Conservation (phyloP, 2,329 filamentous ascomycete genomes). For the Metarhizium album region DNA sequence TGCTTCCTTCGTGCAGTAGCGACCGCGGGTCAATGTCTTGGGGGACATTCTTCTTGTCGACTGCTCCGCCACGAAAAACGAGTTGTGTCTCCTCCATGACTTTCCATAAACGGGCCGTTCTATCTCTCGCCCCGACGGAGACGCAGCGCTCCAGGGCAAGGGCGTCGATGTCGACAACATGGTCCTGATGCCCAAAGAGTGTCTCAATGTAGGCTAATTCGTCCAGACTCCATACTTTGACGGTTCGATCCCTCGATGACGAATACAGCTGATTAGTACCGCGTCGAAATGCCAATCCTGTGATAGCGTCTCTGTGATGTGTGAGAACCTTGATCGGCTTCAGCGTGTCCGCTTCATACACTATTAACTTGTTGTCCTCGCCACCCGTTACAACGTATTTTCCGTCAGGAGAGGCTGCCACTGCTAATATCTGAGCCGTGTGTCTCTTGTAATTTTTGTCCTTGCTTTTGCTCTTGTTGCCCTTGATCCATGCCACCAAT, state of each 20-base stretch:
- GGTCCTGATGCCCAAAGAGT: conserved; percentile 89
- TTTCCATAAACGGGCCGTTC: conserved; percentile 90
- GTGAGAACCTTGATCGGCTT: conserved; percentile 72
- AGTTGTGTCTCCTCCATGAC: conserved; percentile 91
- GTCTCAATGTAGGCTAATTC: conserved; percentile 93
- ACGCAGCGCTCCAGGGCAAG: conserved; percentile 81
- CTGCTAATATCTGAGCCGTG: conserved; percentile 65
- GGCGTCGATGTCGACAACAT: conserved; percentile 74
- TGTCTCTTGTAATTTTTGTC: conserved; percentile 67
- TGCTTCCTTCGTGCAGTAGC: conserved; percentile 65
- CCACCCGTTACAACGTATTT: conserved; percentile 88
- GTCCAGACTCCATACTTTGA: conserved; percentile 91
- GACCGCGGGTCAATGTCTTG: conserved; percentile 37
- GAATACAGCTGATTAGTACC: conserved; percentile 90
- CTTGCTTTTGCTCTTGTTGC: conserved; percentile 45
- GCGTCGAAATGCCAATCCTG: conserved; percentile 72
- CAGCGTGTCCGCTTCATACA: conserved; percentile 76
- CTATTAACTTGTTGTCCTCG: conserved; percentile 69
- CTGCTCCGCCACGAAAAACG: conserved; percentile 79
- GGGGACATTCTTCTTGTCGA: conserved; percentile 42
- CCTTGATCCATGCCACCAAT: conserved; percentile 52
- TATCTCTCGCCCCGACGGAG: conserved; percentile 80
- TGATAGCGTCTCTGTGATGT: conserved; percentile 86
- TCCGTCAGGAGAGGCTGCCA: conserved; percentile 81
- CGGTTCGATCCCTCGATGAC: conserved; percentile 78